Evolutionary conservation across 352 stramenopile genomes (phyloP).

Genomic region (Globisporangium alternatum): DNA sequence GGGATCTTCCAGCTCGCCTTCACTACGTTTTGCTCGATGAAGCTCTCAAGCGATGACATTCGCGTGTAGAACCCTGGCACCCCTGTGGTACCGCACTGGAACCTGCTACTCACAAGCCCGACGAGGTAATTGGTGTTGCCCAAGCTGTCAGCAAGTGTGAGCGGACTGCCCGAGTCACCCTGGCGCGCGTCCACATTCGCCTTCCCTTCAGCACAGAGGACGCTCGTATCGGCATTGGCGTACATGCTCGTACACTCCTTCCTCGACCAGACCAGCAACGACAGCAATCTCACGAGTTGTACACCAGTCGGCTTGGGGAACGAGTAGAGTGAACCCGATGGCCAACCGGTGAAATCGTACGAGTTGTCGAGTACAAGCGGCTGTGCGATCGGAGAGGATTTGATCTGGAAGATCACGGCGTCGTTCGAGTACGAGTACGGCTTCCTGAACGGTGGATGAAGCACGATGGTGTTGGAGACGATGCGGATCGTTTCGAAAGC

Average conservation of each 20-base stretch:
- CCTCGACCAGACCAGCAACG: neutral
- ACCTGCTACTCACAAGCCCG: neutral
- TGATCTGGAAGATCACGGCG: neutral
- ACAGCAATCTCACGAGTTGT: neutral
- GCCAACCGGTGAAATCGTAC: neutral
- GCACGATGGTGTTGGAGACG: neutral
- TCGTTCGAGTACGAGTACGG: conserved; percentile 1
- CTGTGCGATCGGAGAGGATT: neutral
- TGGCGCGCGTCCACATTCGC: neutral
- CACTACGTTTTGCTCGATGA: neutral
- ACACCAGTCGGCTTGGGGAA: neutral
- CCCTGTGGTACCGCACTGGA: neutral
- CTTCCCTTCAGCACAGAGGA: neutral
- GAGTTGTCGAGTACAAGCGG: neutral
- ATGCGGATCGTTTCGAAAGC: neutral
- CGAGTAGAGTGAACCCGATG: neutral
- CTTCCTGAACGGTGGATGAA: neutral
- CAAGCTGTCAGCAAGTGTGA: neutral
- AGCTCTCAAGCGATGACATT: neutral
- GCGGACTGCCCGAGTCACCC: neutral
- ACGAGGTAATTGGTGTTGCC: neutral
- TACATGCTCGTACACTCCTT: neutral
- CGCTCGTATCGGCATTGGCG: neutral
- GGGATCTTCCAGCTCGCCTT: neutral
- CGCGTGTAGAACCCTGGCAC: conserved; percentile 1